These are phyloP conservation scores for Chamaecyparis obtusa DNA, from an alignment of 75 land plant genomes.

Conservation along the genomic window DNA sequence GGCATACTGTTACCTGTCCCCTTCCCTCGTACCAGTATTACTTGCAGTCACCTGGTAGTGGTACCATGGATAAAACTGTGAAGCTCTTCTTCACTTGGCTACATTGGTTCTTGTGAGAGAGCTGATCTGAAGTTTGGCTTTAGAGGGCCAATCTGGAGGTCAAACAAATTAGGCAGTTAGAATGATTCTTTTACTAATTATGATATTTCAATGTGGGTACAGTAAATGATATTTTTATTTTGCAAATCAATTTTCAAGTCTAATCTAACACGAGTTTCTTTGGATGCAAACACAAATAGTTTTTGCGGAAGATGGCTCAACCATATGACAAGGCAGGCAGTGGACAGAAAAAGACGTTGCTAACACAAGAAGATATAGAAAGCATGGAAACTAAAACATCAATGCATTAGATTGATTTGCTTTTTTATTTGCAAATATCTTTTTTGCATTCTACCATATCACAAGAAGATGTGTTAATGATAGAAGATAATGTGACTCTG, in stretches of 20 bases:
- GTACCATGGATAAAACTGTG: too few relatives aligned
- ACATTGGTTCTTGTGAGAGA: too few relatives aligned
- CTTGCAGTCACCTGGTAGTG: too few relatives aligned
- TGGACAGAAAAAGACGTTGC: slow-evolving; percentile 63
- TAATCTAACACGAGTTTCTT: neutral
- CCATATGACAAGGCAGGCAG: slow-evolving; percentile 83
- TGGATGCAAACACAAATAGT: slow-evolving; percentile 43
- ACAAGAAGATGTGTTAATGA: slow-evolving; percentile 67
- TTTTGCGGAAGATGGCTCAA: slow-evolving; percentile 93
- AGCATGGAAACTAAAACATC: slow-evolving; percentile 34
- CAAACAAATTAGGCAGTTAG: too few relatives aligned
- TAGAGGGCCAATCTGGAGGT: too few relatives aligned
- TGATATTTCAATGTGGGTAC: neutral
- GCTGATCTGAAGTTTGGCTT: too few relatives aligned
- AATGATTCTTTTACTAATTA: neutral
- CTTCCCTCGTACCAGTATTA: too few relatives aligned
- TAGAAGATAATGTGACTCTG: slow-evolving; percentile 20
- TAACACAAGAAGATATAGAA: slow-evolving; percentile 83
- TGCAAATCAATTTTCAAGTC: neutral
- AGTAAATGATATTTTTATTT: neutral
- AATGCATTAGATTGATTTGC: neutral
- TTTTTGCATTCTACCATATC: slow-evolving; percentile 20
- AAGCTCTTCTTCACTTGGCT: too few relatives aligned
- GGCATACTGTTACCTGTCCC: too few relatives aligned
- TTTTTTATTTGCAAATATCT: neutral